phyloP scores from a whole-genome alignment of 2,329 filamentous ascomycete species.

The Alternaria consortialis region DNA sequence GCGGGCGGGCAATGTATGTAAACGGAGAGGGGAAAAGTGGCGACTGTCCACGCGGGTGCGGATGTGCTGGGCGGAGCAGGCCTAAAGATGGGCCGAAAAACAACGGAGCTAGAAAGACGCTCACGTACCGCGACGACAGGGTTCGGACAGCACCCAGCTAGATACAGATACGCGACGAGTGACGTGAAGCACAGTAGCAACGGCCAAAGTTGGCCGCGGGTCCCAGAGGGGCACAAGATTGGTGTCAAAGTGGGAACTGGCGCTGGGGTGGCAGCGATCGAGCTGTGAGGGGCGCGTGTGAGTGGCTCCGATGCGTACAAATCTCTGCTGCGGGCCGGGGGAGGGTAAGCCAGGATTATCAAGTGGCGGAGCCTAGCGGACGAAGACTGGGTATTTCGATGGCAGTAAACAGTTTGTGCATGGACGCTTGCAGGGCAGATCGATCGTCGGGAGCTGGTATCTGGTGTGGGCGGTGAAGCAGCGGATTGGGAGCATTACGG shows the following conservation, averaged over 20 bases:
- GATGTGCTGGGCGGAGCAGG: slow-evolving; percentile 32
- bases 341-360: slow-evolving; percentile 16
- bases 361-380: slow-evolving; percentile 17
- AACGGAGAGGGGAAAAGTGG: slow-evolving; percentile 36
- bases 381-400: slow-evolving; percentile 18
- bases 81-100: slow-evolving; percentile 39
- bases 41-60: slow-evolving; percentile 30
- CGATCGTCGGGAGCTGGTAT: background rate
- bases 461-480: background rate
- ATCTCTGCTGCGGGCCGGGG: slow-evolving; percentile 21
- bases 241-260: slow-evolving; percentile 16
- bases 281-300: slow-evolving; percentile 9
- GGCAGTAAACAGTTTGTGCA: slow-evolving; percentile 19
- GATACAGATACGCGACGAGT: slow-evolving; percentile 31
- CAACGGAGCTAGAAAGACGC: slow-evolving; percentile 28
- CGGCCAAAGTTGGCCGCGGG: slow-evolving; percentile 14
- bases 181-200: slow-evolving; percentile 23
- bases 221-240: slow-evolving; percentile 15
- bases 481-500: background rate
- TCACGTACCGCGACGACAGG: slow-evolving; percentile 29
- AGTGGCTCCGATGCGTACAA: slow-evolving; percentile 25
- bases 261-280: slow-evolving; percentile 28
- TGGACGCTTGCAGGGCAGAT: slow-evolving; percentile 8
- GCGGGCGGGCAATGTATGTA: slow-evolving; percentile 20
- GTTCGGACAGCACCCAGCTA: slow-evolving; percentile 23